Base-by-base conservation (phyloP, 2,329 filamentous ascomycete species). In the Penicillium sp. region DNA sequence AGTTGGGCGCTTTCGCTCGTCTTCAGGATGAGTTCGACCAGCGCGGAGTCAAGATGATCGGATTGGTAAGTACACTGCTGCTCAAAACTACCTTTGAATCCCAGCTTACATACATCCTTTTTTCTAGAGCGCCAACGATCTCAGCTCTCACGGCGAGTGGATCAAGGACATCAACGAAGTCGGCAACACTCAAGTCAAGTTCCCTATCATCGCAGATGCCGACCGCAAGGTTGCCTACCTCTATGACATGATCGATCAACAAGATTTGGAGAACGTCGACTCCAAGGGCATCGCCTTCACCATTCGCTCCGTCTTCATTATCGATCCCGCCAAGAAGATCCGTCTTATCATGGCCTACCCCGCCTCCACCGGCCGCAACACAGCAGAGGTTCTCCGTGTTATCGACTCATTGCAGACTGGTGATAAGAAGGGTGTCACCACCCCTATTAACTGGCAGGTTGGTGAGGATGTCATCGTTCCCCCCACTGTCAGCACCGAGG, bases 401-500 rank as follows among this genome's bases (percentile, higher is more conserved):
- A 77, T 91, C 73, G 88, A 91, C 79, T 89, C 87, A 53, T 83
- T 91, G 61, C 88, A 91, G 81, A 86, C 85, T 40, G 90, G 88
- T 56, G 92, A 96, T 79, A 91, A 90, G 84, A 86, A 93, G 83
- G 88, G 88, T 67, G 79, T 96, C 70, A 91, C 88, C 62, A 94
- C 90, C 53, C 91, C 91, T 46, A 92, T 96, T 76, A 89, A 96
- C 81, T 96, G 91, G 91, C 80, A 26, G 47, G 47, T 49, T 41
- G 91, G 91, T 51, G 88, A 96, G 68, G 91, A 97, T 72, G 92
- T 96, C 64, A 96, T 97, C 70, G 89, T 97, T 60, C 90, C 91
- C 70, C 90, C 91, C 43, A 81, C 80, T 58, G 85, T 96, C 71
- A 88, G 84, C 73, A 91, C 90, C 59, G 89, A 90, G 74, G 87